Evolutionary conservation across 2,329 filamentous ascomycete species (phyloP).

Genomic region (Stagonosporopsis chrysanthemi): DNA sequence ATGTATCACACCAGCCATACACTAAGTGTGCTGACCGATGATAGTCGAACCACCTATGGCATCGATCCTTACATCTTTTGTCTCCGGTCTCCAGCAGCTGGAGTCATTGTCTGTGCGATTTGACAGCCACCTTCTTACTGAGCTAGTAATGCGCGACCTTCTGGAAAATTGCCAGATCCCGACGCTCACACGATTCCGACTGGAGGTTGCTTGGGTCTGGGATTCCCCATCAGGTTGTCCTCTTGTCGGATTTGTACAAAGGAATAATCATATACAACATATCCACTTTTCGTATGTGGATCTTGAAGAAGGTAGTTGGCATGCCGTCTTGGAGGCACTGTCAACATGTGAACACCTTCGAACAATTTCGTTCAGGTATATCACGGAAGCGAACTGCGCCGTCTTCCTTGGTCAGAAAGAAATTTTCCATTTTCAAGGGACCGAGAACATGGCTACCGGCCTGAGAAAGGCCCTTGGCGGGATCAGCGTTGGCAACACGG

Average conservation of each 20-base stretch:
- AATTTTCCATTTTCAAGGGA: neutral
- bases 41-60: neutral
- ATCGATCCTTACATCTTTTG: neutral
- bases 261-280: neutral
- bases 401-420: neutral
- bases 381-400: neutral
- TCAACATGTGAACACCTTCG: neutral
- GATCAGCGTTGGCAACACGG: neutral
- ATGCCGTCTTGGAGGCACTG: neutral
- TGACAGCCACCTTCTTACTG: neutral
- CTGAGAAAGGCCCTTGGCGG: neutral
- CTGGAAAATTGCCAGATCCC: neutral
- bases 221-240: neutral
- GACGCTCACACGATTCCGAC: neutral
- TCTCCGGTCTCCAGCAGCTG: neutral
- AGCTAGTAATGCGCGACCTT: neutral
- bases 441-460: neutral
- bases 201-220: neutral
- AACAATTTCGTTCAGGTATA: neutral
- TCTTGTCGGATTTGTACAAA: neutral
- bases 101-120: neutral
- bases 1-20: neutral
- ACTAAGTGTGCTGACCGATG: neutral
- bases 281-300: neutral
- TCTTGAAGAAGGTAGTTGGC: neutral